Percentiles rank a stretch among this genome's conserved stretches.
These are phyloP conservation scores for Akanthomyces uredinophilus DNA, from an alignment of 2,329 filamentous ascomycete genomes.

Conservation along the genomic window DNA sequence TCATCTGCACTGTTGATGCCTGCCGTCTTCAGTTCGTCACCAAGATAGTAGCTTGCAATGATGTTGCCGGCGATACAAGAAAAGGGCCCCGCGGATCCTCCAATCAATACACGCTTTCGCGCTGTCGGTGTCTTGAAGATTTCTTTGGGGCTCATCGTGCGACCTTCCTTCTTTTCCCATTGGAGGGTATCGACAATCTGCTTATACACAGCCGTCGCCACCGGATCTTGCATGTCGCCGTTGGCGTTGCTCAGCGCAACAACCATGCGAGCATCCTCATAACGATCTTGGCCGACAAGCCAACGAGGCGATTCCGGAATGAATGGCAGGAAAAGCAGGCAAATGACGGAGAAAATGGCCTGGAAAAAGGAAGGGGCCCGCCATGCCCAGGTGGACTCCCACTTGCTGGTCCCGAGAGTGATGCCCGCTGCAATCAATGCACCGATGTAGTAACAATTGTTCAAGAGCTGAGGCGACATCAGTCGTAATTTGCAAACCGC, in stretches of 20 bases:
- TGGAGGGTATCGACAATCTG: conserved; percentile 38
- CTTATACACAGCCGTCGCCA: conserved; percentile 16
- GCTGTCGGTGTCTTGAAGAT: conserved; percentile 44
- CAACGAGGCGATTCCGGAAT: conserved; percentile 43
- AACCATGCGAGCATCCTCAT: conserved; percentile 35
- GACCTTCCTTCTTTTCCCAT: conserved; percentile 37
- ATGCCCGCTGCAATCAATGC: conserved; percentile 43
- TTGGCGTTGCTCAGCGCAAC: conserved; percentile 41
- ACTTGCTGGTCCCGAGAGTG: conserved; percentile 31
- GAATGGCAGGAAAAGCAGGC: conserved; percentile 25
- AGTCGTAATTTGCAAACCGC: background rate
- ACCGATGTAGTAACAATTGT: conserved; percentile 32
- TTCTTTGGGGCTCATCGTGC: conserved; percentile 37
- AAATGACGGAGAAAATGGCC: conserved; percentile 24
- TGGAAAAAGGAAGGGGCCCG: conserved; percentile 31
- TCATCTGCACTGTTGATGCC: conserved; percentile 38
- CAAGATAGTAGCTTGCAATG: conserved; percentile 37
- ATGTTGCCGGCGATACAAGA: conserved; percentile 28
- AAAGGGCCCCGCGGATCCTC: conserved; percentile 37
- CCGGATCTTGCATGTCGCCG: conserved; percentile 34
- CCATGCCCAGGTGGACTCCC: conserved; percentile 32
- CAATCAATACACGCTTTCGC: conserved; percentile 41
- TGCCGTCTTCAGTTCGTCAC: conserved; percentile 38
- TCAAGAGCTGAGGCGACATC: conserved; percentile 16
- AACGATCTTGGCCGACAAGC: conserved; percentile 36